Evolutionary conservation across 2,329 filamentous ascomycete species (phyloP).

Genomic region (Pestalotiopsis fici): DNA sequence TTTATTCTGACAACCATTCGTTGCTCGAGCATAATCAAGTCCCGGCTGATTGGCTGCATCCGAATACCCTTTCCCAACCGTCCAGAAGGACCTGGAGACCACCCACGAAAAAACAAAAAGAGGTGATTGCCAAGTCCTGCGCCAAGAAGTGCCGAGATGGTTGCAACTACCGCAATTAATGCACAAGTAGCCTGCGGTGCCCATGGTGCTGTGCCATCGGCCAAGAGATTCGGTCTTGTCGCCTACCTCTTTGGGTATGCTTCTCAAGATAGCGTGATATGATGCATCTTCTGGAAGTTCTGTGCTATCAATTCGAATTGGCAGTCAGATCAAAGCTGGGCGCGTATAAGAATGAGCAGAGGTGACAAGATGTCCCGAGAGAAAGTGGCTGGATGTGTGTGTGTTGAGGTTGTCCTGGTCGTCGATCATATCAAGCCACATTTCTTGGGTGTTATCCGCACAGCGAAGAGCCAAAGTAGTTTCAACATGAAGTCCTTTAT

Average conservation of each 20-base stretch:
- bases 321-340: not conserved
- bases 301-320: not conserved
- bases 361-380: not conserved
- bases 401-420: not conserved
- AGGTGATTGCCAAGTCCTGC: conserved; percentile 4
- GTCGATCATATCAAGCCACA: not conserved
- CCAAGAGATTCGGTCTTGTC: not conserved
- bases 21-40: not conserved
- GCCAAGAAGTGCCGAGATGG: conserved; percentile 1
- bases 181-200: not conserved
- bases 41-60: not conserved
- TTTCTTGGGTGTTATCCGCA: not conserved
- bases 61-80: too few relatives aligned
- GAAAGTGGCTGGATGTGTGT: not conserved
- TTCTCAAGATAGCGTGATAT: conserved; percentile 9
- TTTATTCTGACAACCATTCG: not conserved
- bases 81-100: too few relatives aligned
- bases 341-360: not conserved
- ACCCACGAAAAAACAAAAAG: not conserved
- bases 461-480: not conserved
- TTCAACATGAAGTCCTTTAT: not conserved
- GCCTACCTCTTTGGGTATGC: conserved; percentile 8
- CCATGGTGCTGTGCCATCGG: not conserved
- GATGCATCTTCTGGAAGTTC: not conserved
- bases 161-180: not conserved